Evolutionary conservation across 2,329 filamentous ascomycete genomes (phyloP).

Genomic region (Zelopaecilomyces penicillatus): DNA sequence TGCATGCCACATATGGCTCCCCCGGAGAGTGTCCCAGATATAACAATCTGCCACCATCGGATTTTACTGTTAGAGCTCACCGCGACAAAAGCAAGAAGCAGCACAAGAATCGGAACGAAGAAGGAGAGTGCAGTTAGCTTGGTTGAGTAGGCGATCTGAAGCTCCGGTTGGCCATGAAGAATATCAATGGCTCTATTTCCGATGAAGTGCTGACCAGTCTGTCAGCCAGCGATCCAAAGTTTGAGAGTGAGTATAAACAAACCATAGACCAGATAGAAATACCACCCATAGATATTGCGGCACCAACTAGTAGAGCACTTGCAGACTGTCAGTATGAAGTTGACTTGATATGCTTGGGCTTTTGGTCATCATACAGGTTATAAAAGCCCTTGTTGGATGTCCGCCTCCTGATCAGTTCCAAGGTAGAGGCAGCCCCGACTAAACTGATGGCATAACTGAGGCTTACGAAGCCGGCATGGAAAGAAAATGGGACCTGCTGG

Average conservation of each 20-base stretch:
- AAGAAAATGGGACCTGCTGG: constrained; percentile 39
- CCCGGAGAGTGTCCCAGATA: constrained; percentile 63
- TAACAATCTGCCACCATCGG: constrained; percentile 46
- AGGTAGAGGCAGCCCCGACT: constrained; percentile 67
- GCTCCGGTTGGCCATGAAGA: constrained; percentile 46
- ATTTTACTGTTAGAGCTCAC: constrained; percentile 52
- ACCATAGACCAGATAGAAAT: constrained; percentile 68
- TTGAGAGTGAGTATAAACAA: constrained; percentile 12
- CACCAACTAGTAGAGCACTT: constrained; percentile 54
- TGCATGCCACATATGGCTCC: constrained; percentile 75
- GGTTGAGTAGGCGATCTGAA: constrained; percentile 66
- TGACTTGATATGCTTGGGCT: not conserved
- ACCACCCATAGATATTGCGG: constrained; percentile 64
- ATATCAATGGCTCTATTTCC: constrained; percentile 71
- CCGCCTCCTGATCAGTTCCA: constrained; percentile 72
- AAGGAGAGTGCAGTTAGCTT: constrained; percentile 67
- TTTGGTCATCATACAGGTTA: constrained; percentile 50
- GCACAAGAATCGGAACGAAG: constrained; percentile 65
- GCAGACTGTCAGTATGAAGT: not conserved
- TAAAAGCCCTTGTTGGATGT: constrained; percentile 59
- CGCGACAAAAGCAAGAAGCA: constrained; percentile 64
- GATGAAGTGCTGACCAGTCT: constrained; percentile 36
- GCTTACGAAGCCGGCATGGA: constrained; percentile 54
- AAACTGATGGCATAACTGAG: constrained; percentile 71
- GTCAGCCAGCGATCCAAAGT: not conserved